phyloP scores from a whole-genome alignment of 2,329 filamentous ascomycete genomes.

The Mollisiaceae sp. region DNA sequence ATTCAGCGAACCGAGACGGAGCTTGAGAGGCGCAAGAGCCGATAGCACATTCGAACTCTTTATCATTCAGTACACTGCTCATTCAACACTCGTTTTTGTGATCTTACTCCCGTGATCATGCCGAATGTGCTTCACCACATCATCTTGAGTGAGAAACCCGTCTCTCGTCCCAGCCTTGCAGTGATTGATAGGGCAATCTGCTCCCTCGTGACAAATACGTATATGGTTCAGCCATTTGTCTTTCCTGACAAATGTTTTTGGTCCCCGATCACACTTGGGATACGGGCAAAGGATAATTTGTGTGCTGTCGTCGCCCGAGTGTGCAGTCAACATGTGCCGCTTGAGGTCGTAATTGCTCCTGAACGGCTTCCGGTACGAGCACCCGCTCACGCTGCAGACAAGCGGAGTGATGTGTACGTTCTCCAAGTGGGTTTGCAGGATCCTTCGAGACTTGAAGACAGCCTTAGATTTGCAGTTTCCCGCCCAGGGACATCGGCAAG shows the following conservation, averaged over 20 bases:
- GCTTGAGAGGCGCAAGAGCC: constrained; percentile 12
- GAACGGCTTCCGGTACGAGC: constrained; percentile 20
- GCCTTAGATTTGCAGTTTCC: constrained; percentile 20
- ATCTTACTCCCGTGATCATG: constrained; percentile 14
- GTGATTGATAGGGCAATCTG: constrained; percentile 19
- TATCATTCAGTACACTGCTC: background rate
- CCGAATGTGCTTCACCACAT: constrained; percentile 21
- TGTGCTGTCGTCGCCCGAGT: constrained; percentile 12
- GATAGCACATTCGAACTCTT: constrained; percentile 19
- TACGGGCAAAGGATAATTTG: constrained; percentile 11
- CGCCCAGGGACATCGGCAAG: constrained; percentile 17
- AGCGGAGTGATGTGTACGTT: constrained; percentile 22
- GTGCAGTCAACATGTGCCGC: constrained; percentile 16
- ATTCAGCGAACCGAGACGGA: constrained; percentile 17
- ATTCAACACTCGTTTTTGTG: background rate
- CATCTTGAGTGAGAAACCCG: constrained; percentile 8
- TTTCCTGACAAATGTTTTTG: constrained; percentile 19
- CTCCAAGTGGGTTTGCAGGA: constrained; percentile 18
- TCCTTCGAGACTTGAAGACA: constrained; percentile 15
- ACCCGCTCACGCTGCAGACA: constrained; percentile 15
- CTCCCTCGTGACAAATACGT: constrained; percentile 14
- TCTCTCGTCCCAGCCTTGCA: constrained; percentile 10
- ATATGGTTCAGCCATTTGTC: constrained; percentile 24
- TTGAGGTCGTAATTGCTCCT: constrained; percentile 21
- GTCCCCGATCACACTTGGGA: constrained; percentile 13